Conservation (phyloP, 2,329 filamentous ascomycete genomes). For the Fusarium luffae region DNA sequence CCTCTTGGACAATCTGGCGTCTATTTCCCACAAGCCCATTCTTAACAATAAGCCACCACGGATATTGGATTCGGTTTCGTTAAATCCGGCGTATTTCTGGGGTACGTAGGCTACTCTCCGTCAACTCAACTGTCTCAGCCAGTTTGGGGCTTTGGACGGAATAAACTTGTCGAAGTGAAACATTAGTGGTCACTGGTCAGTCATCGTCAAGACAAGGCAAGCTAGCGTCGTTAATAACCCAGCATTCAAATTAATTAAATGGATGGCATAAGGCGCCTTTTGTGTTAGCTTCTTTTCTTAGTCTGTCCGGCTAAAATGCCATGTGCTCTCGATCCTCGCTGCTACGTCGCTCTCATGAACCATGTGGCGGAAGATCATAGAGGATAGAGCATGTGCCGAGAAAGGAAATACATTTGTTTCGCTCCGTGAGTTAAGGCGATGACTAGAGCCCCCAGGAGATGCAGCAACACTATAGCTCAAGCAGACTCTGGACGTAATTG, state of each 20-base stretch:
- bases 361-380: neutral
- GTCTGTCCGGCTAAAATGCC: conserved; percentile 12
- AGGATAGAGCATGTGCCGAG: neutral
- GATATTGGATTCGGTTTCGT: neutral
- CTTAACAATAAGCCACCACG: neutral
- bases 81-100: conserved; percentile 25
- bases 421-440: neutral
- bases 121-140: neutral
- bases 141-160: neutral
- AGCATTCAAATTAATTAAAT: neutral
- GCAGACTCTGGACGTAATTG: neutral
- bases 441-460: neutral
- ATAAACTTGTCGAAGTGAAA: conserved; percentile 4
- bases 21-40: neutral
- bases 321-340: conserved; percentile 8
- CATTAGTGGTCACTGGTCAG: neutral
- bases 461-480: too few species aligned
- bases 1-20: conserved; percentile 13
- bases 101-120: neutral
- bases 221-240: neutral
- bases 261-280: neutral
- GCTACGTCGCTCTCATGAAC: neutral
- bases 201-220: neutral
- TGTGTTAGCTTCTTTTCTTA: neutral
- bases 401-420: neutral